Conservation (phyloP, 2,329 filamentous ascomycete species). For the Zasmidium cellare region DNA sequence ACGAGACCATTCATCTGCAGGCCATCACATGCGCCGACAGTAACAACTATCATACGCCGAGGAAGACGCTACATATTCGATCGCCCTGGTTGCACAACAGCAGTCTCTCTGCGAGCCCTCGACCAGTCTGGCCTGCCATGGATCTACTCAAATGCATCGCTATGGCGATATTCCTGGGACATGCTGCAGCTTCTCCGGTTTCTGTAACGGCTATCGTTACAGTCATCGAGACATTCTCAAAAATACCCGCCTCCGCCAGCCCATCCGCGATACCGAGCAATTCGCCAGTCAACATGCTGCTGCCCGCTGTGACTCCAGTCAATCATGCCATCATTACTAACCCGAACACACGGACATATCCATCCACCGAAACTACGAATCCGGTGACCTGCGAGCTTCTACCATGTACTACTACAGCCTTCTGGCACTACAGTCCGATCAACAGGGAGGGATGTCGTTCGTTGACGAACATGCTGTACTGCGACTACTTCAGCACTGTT, state of each 20-base stretch:
- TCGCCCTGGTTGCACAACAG: no score
- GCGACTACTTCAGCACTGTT: not conserved
- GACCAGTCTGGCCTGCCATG: not conserved
- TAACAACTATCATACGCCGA: no score
- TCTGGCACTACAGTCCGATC: not conserved
- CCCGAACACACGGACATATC: not conserved
- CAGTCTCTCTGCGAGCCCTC: no score
- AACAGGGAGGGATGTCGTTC: not conserved
- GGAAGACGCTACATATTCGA: no score
- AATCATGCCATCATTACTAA: not conserved
- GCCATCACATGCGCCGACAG: no score
- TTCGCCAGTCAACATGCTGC: not conserved
- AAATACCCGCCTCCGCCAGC: not conserved
- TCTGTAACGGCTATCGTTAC: no score
- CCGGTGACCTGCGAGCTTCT: not conserved
- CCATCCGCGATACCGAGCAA: not conserved
- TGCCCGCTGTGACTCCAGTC: not conserved
- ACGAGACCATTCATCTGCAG: no score
- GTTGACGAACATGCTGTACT: no score
- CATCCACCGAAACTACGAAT: not conserved
- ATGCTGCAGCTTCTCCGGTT: no score
- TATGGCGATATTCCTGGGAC: no score
- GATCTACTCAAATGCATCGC: no score
- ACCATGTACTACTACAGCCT: not conserved
- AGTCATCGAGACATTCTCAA: no score